These are phyloP conservation scores for Narthecium ossifragum DNA, from an alignment of 106 monocot species.

Conservation along the genomic window DNA sequence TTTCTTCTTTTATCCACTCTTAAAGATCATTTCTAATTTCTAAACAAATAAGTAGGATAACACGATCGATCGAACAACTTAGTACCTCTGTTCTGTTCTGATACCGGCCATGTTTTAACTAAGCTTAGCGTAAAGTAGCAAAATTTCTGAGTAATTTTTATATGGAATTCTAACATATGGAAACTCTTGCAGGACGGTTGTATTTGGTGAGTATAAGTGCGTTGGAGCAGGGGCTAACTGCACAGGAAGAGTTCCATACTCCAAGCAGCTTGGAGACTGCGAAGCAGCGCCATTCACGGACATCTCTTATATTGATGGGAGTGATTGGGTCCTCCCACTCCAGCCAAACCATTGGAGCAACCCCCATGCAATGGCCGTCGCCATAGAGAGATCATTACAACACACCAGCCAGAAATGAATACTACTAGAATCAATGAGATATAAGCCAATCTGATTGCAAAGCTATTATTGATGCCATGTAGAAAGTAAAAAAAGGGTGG, in stretches of 20 bases:
- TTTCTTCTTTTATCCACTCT: background rate
- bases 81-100: background rate
- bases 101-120: background rate
- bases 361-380: constrained; percentile 4
- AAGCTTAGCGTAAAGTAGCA: background rate
- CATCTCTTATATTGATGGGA: constrained; percentile 44
- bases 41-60: background rate
- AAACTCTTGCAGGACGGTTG: constrained; percentile 20
- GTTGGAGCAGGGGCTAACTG: constrained; percentile 35
- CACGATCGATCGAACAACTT: background rate
- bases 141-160: background rate
- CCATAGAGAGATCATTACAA: background rate
- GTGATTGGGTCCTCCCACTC: constrained; percentile 27
- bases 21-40: background rate
- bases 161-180: background rate
- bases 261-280: constrained; percentile 24
- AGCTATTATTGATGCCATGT: background rate
- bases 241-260: constrained; percentile 15
- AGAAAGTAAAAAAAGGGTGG: background rate
- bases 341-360: constrained; percentile 3
- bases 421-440: background rate
- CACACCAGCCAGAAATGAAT: too few relatives aligned
- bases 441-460: background rate
- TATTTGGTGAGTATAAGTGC: constrained; percentile 42
- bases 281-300: constrained; percentile 42